Evolutionary conservation across 371 early-diverging fungal species (phyloP).

Genomic region (Apophysomyces variabilis): DNA sequence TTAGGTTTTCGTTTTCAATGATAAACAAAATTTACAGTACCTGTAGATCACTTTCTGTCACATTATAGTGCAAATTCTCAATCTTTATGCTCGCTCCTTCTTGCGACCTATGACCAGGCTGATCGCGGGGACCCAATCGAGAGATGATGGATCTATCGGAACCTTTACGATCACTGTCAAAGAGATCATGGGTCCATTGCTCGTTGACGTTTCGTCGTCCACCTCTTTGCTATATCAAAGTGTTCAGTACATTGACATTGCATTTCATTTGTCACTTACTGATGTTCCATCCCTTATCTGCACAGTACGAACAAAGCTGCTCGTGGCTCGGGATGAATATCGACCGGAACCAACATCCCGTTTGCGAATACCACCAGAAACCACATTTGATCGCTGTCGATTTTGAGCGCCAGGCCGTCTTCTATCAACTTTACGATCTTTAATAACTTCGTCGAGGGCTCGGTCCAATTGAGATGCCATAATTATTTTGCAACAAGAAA

Average conservation of each 20-base stretch:
- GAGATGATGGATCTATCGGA: slow-evolving; percentile 25
- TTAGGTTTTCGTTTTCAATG: slow-evolving; percentile 23
- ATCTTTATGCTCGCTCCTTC: slow-evolving; percentile 25
- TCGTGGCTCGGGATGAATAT: slow-evolving; percentile 21
- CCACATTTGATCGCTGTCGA: slow-evolving; percentile 28
- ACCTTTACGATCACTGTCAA: slow-evolving; percentile 30
- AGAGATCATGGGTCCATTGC: slow-evolving; percentile 45
- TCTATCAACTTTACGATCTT: slow-evolving; percentile 34
- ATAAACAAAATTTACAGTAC: slow-evolving; percentile 19
- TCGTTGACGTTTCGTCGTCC: slow-evolving; percentile 30
- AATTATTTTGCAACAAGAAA: not conserved
- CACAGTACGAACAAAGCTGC: slow-evolving; percentile 44
- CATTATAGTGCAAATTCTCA: slow-evolving; percentile 49
- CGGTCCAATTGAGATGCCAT: slow-evolving; percentile 51
- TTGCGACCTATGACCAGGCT: slow-evolving; percentile 10
- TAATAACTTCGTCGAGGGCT: slow-evolving; percentile 61
- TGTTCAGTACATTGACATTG: not conserved
- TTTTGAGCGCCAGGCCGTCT: slow-evolving; percentile 23
- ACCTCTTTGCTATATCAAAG: slow-evolving; percentile 11
- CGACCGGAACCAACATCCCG: slow-evolving; percentile 20
- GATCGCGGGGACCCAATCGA: slow-evolving; percentile 32
- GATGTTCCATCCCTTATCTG: slow-evolving; percentile 25
- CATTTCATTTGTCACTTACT: not conserved
- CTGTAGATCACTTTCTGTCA: slow-evolving; percentile 43
- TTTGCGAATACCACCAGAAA: slow-evolving; percentile 36